phyloP scores from a whole-genome alignment of 768 basidiomycete species.

The Collybiopsis luxurians region DNA sequence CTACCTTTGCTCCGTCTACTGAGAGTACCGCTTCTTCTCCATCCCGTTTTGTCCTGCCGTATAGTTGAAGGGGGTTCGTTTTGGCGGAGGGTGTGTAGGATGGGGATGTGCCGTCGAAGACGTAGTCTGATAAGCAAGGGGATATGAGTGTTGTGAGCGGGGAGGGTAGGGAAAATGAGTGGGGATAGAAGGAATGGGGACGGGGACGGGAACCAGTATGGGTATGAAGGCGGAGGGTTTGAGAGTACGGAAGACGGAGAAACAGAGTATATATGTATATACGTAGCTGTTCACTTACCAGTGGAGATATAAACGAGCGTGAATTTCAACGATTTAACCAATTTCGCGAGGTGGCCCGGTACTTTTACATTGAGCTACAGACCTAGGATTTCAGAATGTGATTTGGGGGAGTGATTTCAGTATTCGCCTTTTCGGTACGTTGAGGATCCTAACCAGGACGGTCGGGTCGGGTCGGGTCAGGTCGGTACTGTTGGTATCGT shows the following conservation, averaged over 20 bases:
- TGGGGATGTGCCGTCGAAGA: constrained; percentile 92
- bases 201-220: too few relatives aligned
- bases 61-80: constrained; percentile 85
- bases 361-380: constrained; percentile 80
- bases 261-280: too few relatives aligned
- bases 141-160: neutral
- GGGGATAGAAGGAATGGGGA: too few relatives aligned
- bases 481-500: too few relatives aligned
- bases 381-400: too few relatives aligned
- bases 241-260: too few relatives aligned
- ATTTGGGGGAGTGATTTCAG: too few relatives aligned
- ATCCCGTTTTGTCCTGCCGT: constrained; percentile 83
- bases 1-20: constrained; percentile 50
- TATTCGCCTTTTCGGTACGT: constrained; percentile 57
- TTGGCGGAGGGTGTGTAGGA: constrained; percentile 75
- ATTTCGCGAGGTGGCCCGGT: constrained; percentile 65
- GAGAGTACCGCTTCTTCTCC: constrained; percentile 80
- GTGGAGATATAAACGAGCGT: constrained; percentile 91
- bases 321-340: constrained; percentile 61
- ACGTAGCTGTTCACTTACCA: constrained; percentile 37
- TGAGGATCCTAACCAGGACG: constrained; percentile 55
- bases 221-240: too few relatives aligned
- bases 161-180: neutral
- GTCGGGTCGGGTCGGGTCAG: neutral
- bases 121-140: constrained; percentile 62